Evolutionary conservation across 352 stramenopile species (phyloP).

Genomic region (Pythium monospermum): DNA sequence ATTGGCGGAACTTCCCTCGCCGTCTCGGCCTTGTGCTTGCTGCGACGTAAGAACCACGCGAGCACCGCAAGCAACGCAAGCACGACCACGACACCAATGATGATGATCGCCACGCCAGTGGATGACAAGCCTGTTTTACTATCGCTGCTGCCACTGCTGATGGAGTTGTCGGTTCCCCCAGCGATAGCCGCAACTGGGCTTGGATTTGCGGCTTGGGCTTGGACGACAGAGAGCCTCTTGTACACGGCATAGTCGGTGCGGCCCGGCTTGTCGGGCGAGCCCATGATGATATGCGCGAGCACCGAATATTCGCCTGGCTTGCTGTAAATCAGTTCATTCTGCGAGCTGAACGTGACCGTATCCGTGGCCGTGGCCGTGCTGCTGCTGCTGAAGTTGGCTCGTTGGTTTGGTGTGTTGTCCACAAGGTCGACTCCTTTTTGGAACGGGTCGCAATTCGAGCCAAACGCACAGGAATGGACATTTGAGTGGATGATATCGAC

Average conservation of each 20-base stretch:
- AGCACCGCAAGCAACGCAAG: slow-evolving; percentile 1
- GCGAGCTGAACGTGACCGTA: slow-evolving; percentile 18
- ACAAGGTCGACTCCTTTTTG: slow-evolving; percentile 7
- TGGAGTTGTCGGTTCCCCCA: no score
- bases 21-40: no score
- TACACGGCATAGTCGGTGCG: slow-evolving; percentile 31
- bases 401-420: slow-evolving; percentile 23
- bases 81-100: slow-evolving; percentile 6
- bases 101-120: not conserved
- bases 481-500: slow-evolving; percentile 27
- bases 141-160: no score
- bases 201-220: no score
- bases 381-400: slow-evolving; percentile 18
- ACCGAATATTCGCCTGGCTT: slow-evolving; percentile 21
- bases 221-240: slow-evolving; percentile 19
- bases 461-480: slow-evolving; percentile 26
- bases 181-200: no score
- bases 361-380: not conserved
- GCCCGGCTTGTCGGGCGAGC: slow-evolving; percentile 4
- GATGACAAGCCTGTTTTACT: slow-evolving; percentile 9
- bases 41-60: not conserved
- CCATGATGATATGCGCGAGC: slow-evolving; percentile 28
- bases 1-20: no score
- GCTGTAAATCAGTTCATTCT: slow-evolving; percentile 18
- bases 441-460: slow-evolving; percentile 29